phyloP scores from a whole-genome alignment of 352 stramenopile species.

The Phytopythium helicoides region DNA sequence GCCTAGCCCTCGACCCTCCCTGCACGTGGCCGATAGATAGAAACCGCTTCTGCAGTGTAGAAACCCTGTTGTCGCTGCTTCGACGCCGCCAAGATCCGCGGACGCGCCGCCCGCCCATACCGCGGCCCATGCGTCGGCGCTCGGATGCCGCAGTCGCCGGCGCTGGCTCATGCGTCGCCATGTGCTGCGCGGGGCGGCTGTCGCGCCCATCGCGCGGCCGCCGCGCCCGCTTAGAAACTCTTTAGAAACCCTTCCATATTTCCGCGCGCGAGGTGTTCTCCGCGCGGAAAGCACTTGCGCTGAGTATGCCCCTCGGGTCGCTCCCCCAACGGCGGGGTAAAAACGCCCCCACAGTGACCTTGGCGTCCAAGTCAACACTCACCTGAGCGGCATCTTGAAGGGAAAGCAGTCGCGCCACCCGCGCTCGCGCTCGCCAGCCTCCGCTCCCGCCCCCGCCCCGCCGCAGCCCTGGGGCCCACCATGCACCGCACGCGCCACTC shows the following conservation, averaged over 20 bases:
- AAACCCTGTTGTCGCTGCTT: too few species aligned
- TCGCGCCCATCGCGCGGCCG: too few species aligned
- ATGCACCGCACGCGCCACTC: slow-evolving; percentile 66
- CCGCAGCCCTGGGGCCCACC: slow-evolving; percentile 1
- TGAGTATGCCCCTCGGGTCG: background rate
- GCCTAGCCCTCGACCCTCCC: background rate
- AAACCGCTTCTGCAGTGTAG: background rate
- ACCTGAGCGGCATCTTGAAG: slow-evolving; percentile 6
- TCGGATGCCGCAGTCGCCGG: too few species aligned
- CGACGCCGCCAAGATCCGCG: too few species aligned
- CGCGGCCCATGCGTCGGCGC: too few species aligned
- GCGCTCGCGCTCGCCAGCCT: too few species aligned
- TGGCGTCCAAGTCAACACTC: background rate
- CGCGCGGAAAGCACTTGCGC: background rate
- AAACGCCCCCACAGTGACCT: slow-evolving; percentile 2
- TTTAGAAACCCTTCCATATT: too few species aligned
- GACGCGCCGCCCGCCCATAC: too few species aligned
- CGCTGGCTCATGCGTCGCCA: too few species aligned
- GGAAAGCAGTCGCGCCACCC: slow-evolving; percentile 4
- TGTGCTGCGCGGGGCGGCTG: too few species aligned
- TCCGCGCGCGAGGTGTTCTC: background rate
- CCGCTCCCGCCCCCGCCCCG: background rate
- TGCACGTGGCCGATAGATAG: too few species aligned
- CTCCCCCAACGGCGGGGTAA: slow-evolving; percentile 1
- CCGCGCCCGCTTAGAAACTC: too few species aligned